Evolutionary conservation across 176 grass and related monocot species (phyloP), one percentile per base, ranked within the genome.

Genomic region (Pharus latifolius): DNA sequence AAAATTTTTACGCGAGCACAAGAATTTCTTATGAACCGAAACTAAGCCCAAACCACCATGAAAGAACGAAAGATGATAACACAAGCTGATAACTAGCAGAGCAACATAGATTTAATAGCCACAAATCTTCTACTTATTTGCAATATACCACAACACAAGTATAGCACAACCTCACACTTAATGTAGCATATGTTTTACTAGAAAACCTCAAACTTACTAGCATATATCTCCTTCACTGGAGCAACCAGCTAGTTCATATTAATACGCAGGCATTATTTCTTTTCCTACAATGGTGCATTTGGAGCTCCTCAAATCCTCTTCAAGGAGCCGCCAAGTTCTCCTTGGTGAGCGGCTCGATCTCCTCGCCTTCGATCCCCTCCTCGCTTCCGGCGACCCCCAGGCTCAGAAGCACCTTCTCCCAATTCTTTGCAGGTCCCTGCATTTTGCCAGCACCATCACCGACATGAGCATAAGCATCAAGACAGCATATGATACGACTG

Each of bases 241-340:
- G 55, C 72, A 63, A 70, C 55, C 72, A 12, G 10, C 57, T 50
- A 48, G 17, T 52, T 64, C 57, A 72, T 44, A 41, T 60, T n/a
- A n/a, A n/a, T n/a, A n/a, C n/a, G n/a, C n/a, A n/a, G n/a, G n/a
- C 60, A 43, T 35, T 1, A 23, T 10, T 11, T 1, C 3, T 34
- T 43, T 18, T 48, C 27, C 15, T 26, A 48, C 52, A 15, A 2
- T 10, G 47, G 47, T 53, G 30, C 2, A 58, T 57, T 32, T 8
- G n/a, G 30, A 2, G 10, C 9, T 11, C n/a, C 23, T 12, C 15
- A 4, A 2, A 3, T 18, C 6, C 20, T 41, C 42, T 71, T 97
- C 94, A 97, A 31, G 94, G 94, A 32, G 89, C 58, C 0, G 94
- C 94, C 13, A 90, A 76, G 75, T 97, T 97, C 83, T 92, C 94